phyloP scores from a whole-genome alignment of 1,284 basidiomycete species.

The Sporisorium reilianum region DNA sequence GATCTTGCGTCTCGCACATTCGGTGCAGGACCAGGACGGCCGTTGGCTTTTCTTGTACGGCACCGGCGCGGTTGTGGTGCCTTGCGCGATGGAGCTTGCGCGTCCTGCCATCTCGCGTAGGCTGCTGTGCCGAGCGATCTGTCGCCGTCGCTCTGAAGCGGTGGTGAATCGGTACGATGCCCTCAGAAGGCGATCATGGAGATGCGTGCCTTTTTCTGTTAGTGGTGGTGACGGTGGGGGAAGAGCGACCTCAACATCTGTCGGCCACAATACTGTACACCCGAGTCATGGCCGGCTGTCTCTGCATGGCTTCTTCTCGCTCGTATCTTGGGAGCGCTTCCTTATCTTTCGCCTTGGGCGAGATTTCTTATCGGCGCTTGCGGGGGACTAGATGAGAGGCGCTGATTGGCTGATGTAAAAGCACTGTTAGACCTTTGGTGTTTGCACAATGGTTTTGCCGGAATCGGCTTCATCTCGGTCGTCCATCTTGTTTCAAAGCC shows the following conservation, averaged over 20 bases:
- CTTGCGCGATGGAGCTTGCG: slow-evolving; percentile 8
- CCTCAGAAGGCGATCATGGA: not conserved
- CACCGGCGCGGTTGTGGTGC: slow-evolving; percentile 11
- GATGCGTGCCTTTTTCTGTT: not conserved
- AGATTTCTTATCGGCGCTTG: slow-evolving; percentile 11
- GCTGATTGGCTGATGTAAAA: slow-evolving; percentile 1
- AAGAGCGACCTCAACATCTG: not conserved
- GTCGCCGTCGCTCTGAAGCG: not conserved
- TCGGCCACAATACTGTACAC: not conserved
- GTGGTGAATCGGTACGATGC: not conserved
- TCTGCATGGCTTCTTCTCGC: slow-evolving; percentile 4
- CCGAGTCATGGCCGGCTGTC: not conserved
- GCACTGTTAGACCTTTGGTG: not conserved
- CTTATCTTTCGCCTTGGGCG: slow-evolving; percentile 10
- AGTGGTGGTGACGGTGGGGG: not conserved
- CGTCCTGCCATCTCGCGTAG: slow-evolving; percentile 20
- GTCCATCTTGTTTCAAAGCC: too few relatives aligned
- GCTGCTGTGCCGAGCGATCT: not conserved
- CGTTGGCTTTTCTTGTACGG: slow-evolving; percentile 50
- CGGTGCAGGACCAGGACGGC: slow-evolving; percentile 57
- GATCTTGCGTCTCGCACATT: slow-evolving; percentile 56
- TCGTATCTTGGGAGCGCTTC: slow-evolving; percentile 6
- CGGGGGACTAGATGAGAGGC: not conserved
- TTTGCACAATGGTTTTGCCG: not conserved
- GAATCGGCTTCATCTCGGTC: too few relatives aligned